phyloP scores from a whole-genome alignment of 2,329 filamentous ascomycete genomes.

The Alternaria alternata region DNA sequence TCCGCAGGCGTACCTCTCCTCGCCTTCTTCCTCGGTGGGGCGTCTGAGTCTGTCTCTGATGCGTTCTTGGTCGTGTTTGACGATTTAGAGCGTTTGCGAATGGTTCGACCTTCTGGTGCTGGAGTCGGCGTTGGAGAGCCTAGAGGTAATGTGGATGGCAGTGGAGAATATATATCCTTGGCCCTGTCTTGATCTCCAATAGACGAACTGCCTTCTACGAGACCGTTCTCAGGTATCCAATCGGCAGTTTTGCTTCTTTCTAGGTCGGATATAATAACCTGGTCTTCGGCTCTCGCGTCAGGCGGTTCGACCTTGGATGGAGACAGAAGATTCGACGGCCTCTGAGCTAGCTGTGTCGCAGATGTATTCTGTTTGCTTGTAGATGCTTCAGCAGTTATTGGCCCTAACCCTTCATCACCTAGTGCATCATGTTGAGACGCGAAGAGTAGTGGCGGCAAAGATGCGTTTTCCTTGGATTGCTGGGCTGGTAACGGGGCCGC shows the following conservation, averaged over 20 bases:
- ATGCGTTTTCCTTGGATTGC: neutral
- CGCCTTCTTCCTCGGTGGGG: slow-evolving; percentile 13
- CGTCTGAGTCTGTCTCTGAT: slow-evolving; percentile 14
- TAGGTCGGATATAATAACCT: neutral
- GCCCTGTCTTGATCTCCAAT: neutral
- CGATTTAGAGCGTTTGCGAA: neutral
- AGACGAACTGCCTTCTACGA: neutral
- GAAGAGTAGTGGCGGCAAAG: neutral
- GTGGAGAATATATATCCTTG: neutral
- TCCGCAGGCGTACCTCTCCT: neutral
- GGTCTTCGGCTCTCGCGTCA: neutral
- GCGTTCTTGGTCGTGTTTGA: neutral
- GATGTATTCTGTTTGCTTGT: neutral
- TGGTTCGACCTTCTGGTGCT: neutral
- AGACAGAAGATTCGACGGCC: neutral
- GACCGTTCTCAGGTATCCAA: neutral
- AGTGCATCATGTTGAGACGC: neutral
- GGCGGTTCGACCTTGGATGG: neutral
- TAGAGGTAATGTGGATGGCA: neutral
- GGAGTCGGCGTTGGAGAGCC: neutral
- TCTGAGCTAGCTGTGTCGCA: neutral
- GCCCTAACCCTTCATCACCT: neutral
- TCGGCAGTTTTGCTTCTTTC: neutral
- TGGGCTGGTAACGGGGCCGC: neutral
- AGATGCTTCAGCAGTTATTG: neutral